These are phyloP conservation scores for Tricholoma flavovirens DNA, from an alignment of 768 basidiomycete genomes.

Conservation along the genomic window DNA sequence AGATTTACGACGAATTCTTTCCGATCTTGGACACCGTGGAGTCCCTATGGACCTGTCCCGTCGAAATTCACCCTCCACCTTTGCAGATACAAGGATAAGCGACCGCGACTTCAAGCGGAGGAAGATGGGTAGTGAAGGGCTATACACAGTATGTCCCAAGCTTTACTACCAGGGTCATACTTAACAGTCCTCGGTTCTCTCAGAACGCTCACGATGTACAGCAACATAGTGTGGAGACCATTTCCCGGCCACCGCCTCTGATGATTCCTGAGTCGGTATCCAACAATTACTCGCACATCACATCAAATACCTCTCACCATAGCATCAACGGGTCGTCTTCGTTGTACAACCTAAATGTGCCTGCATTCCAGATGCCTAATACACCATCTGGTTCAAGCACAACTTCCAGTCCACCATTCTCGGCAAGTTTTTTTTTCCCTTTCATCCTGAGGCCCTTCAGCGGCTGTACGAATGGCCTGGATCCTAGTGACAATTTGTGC, in stretches of 20 bases:
- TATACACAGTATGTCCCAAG: slow-evolving; percentile 42
- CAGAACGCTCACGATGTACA: slow-evolving; percentile 45
- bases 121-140: slow-evolving; percentile 48
- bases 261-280: slow-evolving; percentile 56
- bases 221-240: slow-evolving; percentile 31
- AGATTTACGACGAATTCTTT: slow-evolving; percentile 62
- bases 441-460: slow-evolving; percentile 19
- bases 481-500: slow-evolving; percentile 51
- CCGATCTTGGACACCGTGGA: slow-evolving; percentile 35
- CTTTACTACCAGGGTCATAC: slow-evolving; percentile 1
- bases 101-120: slow-evolving; percentile 61
- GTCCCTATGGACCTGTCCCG: slow-evolving; percentile 40
- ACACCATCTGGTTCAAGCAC: slow-evolving; percentile 69
- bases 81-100: slow-evolving; percentile 42
- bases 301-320: slow-evolving; percentile 35
- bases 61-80: slow-evolving; percentile 39
- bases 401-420: slow-evolving; percentile 77
- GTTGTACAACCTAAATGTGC: slow-evolving; percentile 48
- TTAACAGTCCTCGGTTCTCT: not conserved
- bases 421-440: slow-evolving; percentile 72
- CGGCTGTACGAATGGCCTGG: slow-evolving; percentile 30
- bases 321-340: slow-evolving; percentile 36
- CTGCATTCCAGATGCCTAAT: slow-evolving; percentile 62
- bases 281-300: slow-evolving; percentile 42
- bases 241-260: slow-evolving; percentile 48